Evolutionary conservation across 2,329 filamentous ascomycete genomes (phyloP).

Genomic region (Neophaeococcomyces mojaviensis): DNA sequence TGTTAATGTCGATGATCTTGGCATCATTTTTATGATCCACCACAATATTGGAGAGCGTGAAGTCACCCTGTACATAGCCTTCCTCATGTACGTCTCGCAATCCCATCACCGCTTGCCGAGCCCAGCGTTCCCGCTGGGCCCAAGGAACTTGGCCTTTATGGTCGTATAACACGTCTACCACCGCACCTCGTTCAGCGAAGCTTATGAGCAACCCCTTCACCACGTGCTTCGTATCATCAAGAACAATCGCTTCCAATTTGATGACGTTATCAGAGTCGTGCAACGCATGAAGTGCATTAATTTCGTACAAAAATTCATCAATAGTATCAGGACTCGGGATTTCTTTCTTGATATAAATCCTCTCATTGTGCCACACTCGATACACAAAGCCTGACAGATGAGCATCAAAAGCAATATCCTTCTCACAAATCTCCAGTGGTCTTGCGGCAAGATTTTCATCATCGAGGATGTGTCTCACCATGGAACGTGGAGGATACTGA

Average conservation of each 20-base stretch:
- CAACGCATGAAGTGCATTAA: conserved; percentile 82
- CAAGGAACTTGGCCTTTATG: conserved; percentile 57
- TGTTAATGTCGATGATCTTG: conserved; percentile 97
- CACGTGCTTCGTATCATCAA: conserved; percentile 64
- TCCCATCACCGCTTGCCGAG: conserved; percentile 79
- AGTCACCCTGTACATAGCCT: conserved; percentile 95
- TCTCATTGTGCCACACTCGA: conserved; percentile 66
- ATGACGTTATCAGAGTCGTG: conserved; percentile 70
- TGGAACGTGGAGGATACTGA: conserved; percentile 65
- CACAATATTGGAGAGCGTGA: conserved; percentile 95
- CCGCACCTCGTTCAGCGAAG: conserved; percentile 75
- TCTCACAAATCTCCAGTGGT: conserved; percentile 53
- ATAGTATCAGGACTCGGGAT: conserved; percentile 92
- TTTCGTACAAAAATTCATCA: conserved; percentile 94
- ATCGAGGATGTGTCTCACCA: conserved; percentile 61
- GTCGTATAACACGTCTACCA: conserved; percentile 89
- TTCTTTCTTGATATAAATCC: conserved; percentile 87
- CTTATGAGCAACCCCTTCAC: conserved; percentile 87
- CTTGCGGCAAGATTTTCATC: conserved; percentile 38
- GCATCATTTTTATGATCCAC: conserved; percentile 77
- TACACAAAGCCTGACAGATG: conserved; percentile 98
- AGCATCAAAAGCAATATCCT: conserved; percentile 72
- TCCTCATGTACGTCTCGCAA: conserved; percentile 89
- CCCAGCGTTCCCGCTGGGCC: conserved; percentile 75
- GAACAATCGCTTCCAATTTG: conserved; percentile 75